Base-by-base conservation (phyloP, 2,329 filamentous ascomycete genomes). In the Verticillium tricorpus region DNA sequence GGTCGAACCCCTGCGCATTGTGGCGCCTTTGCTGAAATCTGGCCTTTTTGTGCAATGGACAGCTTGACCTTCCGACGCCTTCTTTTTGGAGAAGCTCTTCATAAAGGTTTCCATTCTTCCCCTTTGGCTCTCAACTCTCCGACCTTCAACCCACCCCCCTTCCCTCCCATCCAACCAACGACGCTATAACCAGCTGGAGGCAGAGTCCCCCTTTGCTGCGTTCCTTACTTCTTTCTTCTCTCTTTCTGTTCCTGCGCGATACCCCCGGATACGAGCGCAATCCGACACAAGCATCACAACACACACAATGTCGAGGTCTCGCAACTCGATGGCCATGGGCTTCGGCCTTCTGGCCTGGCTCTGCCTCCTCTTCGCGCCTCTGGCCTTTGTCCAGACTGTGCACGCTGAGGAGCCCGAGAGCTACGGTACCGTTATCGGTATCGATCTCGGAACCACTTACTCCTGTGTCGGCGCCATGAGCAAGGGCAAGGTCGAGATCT, bases 401-500 rank as follows among this genome's bases (percentile, higher is more conserved):
- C 80, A 85, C 71, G 87, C 89, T 62, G 86, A 92, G 67, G 88
- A 93, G 71, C 83, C 85, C 69, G 89, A 93, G 63, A 89, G 86
- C 74, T 91, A 92, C 78, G 92, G 92, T 76, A 94, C 90, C 72
- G 92, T 97, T 70, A 93, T 97, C 72, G 93, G 93, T 87, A 97
- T 97, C 32, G 83, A 96, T 89, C 80, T 97, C 75, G 93, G 93
- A 80, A 97, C 93, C 59, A 97, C 93, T 68, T 88, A 88, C 81
- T 89, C 86, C 72, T 96, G 93, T 80, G 92, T 96, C 72, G 93
- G 91, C 89, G 92, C 96, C 76, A 96, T 96, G 92, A 90, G 93
- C 77, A 91, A 92, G 76, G 93, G 93, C 77, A 95, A 94, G 80
- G 92, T 97, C 70, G 92, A 97, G 75, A 97, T 97, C 81, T 85